A percentile compares a stretch with the other conserved stretches of the same genome.
Conservation (phyloP, 2,329 filamentous ascomycete species). For the Epichloe coenophiala region DNA sequence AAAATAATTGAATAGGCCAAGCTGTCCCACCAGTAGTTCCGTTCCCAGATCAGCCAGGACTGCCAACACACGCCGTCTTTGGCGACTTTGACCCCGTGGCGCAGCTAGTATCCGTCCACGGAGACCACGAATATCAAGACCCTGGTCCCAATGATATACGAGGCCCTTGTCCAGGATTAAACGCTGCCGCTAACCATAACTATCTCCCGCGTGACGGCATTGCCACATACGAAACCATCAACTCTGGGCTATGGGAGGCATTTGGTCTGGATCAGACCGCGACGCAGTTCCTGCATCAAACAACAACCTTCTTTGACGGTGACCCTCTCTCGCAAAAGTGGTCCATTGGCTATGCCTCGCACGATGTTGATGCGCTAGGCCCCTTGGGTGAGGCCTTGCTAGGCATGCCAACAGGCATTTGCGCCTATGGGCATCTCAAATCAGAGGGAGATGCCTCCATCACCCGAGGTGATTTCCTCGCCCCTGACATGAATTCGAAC, state of each 20-base stretch:
- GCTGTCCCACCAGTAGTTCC: not conserved
- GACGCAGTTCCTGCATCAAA: conserved; percentile 3
- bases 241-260: conserved; percentile 2
- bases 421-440: conserved; percentile 2
- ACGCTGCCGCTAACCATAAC: conserved; percentile 21
- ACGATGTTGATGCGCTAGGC: conserved; percentile 2
- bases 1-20: not conserved
- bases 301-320: conserved; percentile 2
- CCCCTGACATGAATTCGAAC: conserved; percentile 1
- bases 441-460: conserved; percentile 12
- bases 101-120: not conserved
- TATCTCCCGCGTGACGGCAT: conserved; percentile 18
- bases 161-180: conserved; percentile 17
- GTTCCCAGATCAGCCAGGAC: conserved; percentile 2
- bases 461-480: conserved; percentile 1
- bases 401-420: conserved; percentile 3
- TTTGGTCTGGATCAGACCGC: conserved; percentile 3
- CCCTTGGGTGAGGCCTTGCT: not conserved
- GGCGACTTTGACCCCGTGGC: not conserved
- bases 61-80: conserved; percentile 1
- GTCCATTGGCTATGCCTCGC: conserved; percentile 6
- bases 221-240: conserved; percentile 5
- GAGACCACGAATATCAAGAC: not conserved
- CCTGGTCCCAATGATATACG: conserved; percentile 1
- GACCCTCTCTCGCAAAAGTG: conserved; percentile 3